phyloP scores from a whole-genome alignment of 441 rosid species.

The Erysimum cheiri region DNA sequence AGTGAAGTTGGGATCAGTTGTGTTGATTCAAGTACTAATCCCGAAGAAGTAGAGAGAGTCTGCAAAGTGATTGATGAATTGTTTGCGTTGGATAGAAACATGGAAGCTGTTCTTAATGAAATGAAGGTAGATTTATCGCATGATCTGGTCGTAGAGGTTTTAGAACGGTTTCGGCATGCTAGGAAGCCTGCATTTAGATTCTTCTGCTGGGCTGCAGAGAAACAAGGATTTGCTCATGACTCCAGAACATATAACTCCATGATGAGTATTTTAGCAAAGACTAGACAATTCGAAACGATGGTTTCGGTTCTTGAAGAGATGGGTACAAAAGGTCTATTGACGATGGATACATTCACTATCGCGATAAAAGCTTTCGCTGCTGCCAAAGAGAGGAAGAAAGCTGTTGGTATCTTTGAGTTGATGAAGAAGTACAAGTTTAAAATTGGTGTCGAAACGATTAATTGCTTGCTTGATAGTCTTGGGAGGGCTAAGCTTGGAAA shows the following conservation, averaged over 20 bases:
- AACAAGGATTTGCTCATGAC: conserved; percentile 64
- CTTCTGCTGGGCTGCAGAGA: conserved; percentile 82
- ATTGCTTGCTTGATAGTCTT: conserved; percentile 77
- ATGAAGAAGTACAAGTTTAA: conserved; percentile 83
- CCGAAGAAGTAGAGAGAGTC: conserved; percentile 63
- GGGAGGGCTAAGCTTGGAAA: conserved; percentile 88
- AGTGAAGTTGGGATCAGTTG: conserved; percentile 21
- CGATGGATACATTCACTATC: conserved; percentile 72
- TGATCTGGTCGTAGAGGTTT: conserved; percentile 63
- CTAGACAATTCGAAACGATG: conserved; percentile 87
- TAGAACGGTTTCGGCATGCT: conserved; percentile 69
- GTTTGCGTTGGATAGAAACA: conserved; percentile 76
- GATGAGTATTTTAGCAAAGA: conserved; percentile 79
- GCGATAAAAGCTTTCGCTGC: conserved; percentile 83
- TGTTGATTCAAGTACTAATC: conserved; percentile 46
- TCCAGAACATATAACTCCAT: conserved; percentile 76
- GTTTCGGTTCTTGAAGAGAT: conserved; percentile 85
- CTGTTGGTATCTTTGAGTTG: conserved; percentile 82
- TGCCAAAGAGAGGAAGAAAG: conserved; percentile 91
- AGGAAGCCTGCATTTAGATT: conserved; percentile 86
- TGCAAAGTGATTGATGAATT: conserved; percentile 89
- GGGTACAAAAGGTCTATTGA: conserved; percentile 67
- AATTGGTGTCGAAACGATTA: conserved; percentile 68
- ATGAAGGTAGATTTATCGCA: conserved; percentile 58
- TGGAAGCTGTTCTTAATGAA: conserved; percentile 91